Evolutionary conservation across 2,329 filamentous ascomycete genomes (phyloP), one percentile per base, ranked within the genome.

Genomic region (Colletotrichum sojae): DNA sequence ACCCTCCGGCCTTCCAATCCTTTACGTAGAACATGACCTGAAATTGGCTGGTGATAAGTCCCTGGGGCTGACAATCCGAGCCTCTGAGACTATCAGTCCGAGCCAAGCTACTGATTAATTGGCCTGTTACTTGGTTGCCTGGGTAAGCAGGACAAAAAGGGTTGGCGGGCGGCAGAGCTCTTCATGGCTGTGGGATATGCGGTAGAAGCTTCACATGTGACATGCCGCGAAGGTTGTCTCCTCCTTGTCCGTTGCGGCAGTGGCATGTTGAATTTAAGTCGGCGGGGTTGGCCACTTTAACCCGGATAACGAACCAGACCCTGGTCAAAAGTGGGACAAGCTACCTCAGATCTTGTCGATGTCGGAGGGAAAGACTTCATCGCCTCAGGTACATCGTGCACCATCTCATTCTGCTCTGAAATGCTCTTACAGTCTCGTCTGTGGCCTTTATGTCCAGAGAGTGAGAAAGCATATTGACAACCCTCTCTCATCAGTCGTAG

Each of bases 301-400:
- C 20, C 16, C 22, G 16, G 49, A 46, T 45, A 8, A 45, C 31
- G 59, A 54, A 39, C 18, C 59, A 1, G 16, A 59, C 18, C 59
- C 59, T 46, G 59, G 59, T 54, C 40, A 54, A 62, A 54, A 62
- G 59, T 62, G 59, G 59, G 27, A 31, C 59, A 36, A 36, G 31
- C 8, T 36, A 36, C 31, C 31, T 36, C 10, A 52, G 18, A 52
- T 43, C 57, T 22, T 12, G 59, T 9, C 46, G 4, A 52, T 52
- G 20, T 13, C 49, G 9, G 22, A 18, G 15, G 12, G 46, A 25
- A 62, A 54, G 12, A 12, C 49, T 62, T 43, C 9, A 36, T 10
- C 31, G 31, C 31, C 31, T 54, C 22, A 16, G 16, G 13, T 43
- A n/a, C 16, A 5, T 5, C 13, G 22, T 5, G 5, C 22, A 43